A percentile compares a stretch with the other conserved stretches of the same genome.
Evolutionary conservation across 164 flowering plant species (phyloP).

Genomic region (Kingdonia uniflora): DNA sequence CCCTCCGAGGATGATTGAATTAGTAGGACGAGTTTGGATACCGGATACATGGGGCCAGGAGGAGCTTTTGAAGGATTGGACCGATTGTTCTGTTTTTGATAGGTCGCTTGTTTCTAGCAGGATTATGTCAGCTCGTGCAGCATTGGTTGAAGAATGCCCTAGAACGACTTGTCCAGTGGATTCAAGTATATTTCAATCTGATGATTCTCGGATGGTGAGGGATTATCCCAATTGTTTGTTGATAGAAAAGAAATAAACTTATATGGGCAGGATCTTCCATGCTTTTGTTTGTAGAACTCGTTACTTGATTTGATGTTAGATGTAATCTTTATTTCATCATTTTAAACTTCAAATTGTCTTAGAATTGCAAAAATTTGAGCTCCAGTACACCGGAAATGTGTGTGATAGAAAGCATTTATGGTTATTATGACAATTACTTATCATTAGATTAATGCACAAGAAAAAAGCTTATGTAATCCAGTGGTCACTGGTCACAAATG

Average conservation of each 20-base stretch:
- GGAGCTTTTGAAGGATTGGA: constrained; percentile 51
- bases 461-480: too few relatives aligned
- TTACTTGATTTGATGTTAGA: too few relatives aligned
- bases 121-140: constrained; percentile 37
- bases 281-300: too few relatives aligned
- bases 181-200: constrained; percentile 6
- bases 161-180: constrained; percentile 16
- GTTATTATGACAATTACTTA: too few relatives aligned
- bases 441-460: too few relatives aligned
- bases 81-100: constrained; percentile 43
- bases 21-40: constrained; percentile 40
- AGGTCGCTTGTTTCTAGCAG: constrained; percentile 32
- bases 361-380: too few relatives aligned
- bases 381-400: too few relatives aligned
- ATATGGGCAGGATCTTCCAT: too few relatives aligned
- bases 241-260: neutral
- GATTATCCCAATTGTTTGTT: constrained; percentile 1
- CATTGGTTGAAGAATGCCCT: constrained; percentile 34
- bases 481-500: too few relatives aligned
- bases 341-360: too few relatives aligned
- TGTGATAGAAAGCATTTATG: too few relatives aligned
- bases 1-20: constrained; percentile 13
- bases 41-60: constrained; percentile 69
- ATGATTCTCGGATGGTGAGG: neutral
- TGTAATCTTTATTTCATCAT: too few relatives aligned